Base-by-base conservation (phyloP, 176 grass and related monocot genomes). In the Musa itinerans region DNA sequence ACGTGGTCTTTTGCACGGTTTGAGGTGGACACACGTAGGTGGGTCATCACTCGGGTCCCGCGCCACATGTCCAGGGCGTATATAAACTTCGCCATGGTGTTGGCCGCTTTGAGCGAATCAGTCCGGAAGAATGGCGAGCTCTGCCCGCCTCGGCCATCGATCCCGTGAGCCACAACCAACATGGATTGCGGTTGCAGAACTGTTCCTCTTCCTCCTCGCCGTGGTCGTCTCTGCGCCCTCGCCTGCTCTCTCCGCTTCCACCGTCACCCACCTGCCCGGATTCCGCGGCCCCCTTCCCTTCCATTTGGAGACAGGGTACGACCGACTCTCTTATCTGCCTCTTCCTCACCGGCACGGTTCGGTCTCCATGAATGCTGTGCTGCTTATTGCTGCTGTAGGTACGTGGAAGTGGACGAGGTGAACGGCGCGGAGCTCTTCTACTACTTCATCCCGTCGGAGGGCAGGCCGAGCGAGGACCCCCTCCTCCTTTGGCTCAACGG, bases 401-500 rank as follows among this genome's bases (percentile, higher is more conserved):
- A 69, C 34, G 67, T 69, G 67, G 67, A 50, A 15, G 67, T 69
- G 43, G 43, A 69, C 29, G 43, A 11, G 67, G 67, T 10, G 8
- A 69, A 69, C 43, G 67, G 67, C 43, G 67, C 34, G 34, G 67
- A 69, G 34, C 15, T 50, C 34, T 69, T 69, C 43, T 50, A 69
- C 67, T 69, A 69, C 34, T 50, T 69, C 67, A 69, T 69, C 29
- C 7, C 19, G 16, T 69, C 43, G 67, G 67, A 69, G 43, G 8
- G 34, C 16, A 20, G 20, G 12, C 67, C 67, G 43, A 10, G 14
- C 14, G 15, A 50, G 16, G 67, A 69, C 17, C 67, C 67, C 1
- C 67, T 69, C 34, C 3, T 69, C 67, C 67, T 69, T 15, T 69
- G 67, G 67, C 34, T 69, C 43, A 69, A 29, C 15, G 67, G 67